These are phyloP conservation scores for Aspergillus sp. DNA, from an alignment of 2,329 filamentous ascomycete species.

Conservation along the genomic window DNA sequence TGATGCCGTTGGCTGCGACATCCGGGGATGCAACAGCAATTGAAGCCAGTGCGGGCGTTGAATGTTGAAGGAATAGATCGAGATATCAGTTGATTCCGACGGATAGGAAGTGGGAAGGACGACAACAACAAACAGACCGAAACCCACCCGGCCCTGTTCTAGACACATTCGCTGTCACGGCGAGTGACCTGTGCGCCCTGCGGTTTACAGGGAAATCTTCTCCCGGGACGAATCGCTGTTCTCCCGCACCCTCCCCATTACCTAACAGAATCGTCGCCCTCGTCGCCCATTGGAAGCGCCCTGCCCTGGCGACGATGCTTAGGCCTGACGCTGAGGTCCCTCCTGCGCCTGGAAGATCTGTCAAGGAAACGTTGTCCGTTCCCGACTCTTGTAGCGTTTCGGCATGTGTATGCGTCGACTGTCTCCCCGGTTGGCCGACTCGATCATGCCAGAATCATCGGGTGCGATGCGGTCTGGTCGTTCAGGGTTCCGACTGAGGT, in stretches of 20 bases:
- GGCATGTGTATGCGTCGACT: slow-evolving; percentile 2
- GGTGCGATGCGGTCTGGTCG: not conserved
- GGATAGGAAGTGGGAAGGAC: not conserved
- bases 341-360: slow-evolving; percentile 2
- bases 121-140: not conserved
- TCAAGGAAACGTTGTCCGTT: slow-evolving; percentile 1
- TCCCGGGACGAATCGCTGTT: slow-evolving; percentile 26
- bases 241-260: slow-evolving; percentile 26
- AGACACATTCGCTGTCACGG: slow-evolving; percentile 13
- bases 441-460: slow-evolving; percentile 14
- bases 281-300: slow-evolving; percentile 14
- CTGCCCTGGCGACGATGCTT: slow-evolving; percentile 3
- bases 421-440: slow-evolving; percentile 12
- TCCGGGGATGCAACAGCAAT: not conserved
- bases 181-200: slow-evolving; percentile 6
- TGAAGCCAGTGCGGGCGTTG: not conserved
- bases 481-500: not conserved
- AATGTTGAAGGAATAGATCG: not conserved
- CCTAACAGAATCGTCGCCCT: slow-evolving; percentile 30
- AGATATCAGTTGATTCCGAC: slow-evolving; percentile 1
- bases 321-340: slow-evolving; percentile 1
- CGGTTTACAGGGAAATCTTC: slow-evolving; percentile 1
- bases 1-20: not conserved
- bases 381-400: slow-evolving; percentile 10
- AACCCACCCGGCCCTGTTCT: slow-evolving; percentile 12